Percentiles rank a stretch among this genome's conserved stretches.
Evolutionary conservation across 2,329 filamentous ascomycete genomes (phyloP).

Genomic region (Calonectria fujianensis): DNA sequence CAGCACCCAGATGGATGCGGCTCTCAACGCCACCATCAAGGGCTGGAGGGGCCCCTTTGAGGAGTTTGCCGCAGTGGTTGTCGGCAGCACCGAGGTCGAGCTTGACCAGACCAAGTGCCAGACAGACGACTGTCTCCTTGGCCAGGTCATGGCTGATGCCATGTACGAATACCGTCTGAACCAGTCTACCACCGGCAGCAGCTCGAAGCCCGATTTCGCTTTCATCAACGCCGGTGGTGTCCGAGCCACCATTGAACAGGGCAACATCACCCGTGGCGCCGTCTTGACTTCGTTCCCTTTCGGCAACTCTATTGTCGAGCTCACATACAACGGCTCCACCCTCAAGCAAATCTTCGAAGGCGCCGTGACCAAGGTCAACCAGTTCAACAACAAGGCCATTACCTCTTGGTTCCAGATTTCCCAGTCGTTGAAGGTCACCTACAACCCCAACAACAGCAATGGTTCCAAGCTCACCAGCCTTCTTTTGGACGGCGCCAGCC

Average conservation of each 20-base stretch:
- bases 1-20: conserved; percentile 73
- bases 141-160: conserved; percentile 74
- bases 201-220: conserved; percentile 69
- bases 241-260: conserved; percentile 77
- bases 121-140: conserved; percentile 74
- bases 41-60: conserved; percentile 78
- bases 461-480: conserved; percentile 72
- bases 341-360: conserved; percentile 77
- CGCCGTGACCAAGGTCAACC: conserved; percentile 72
- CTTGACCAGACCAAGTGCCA: conserved; percentile 78
- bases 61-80: conserved; percentile 73
- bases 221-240: conserved; percentile 80
- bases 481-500: conserved; percentile 67
- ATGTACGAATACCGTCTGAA: conserved; percentile 77
- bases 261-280: conserved; percentile 77
- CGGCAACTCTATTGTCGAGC: conserved; percentile 77
- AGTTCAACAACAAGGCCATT: conserved; percentile 71
- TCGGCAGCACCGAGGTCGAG: conserved; percentile 72
- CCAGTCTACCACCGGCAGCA: conserved; percentile 59
- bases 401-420: conserved; percentile 78
- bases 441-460: conserved; percentile 70
- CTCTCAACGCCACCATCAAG: conserved; percentile 74
- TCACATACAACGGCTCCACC: conserved; percentile 71
- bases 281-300: conserved; percentile 80
- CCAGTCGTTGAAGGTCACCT: conserved; percentile 72